Evolutionary conservation across 176 grass and related monocot species (phyloP).

Genomic region (Phoenix dactylifera): DNA sequence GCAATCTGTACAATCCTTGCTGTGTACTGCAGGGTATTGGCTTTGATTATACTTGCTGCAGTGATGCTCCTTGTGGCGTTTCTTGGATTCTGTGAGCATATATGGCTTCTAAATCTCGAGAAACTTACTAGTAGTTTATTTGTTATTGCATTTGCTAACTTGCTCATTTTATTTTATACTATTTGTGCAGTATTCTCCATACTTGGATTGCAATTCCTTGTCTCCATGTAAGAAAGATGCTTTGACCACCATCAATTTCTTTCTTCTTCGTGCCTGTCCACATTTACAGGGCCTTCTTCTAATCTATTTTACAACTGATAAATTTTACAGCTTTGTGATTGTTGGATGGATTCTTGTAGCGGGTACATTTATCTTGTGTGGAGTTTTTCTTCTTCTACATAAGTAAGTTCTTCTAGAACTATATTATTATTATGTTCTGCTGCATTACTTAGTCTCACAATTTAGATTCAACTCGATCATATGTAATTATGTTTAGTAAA

Average conservation of each 20-base stretch:
- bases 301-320: neutral
- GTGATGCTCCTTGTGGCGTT: constrained; percentile 56
- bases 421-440: no score
- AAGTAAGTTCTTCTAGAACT: constrained; percentile 48
- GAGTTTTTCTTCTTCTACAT: constrained; percentile 61
- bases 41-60: constrained; percentile 32
- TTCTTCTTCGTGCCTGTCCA: neutral
- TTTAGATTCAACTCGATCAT: no score
- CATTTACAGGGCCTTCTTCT: neutral
- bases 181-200: constrained; percentile 63
- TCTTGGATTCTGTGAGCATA: constrained; percentile 76
- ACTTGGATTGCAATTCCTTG: constrained; percentile 50
- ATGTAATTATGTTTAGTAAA: no score
- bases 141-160: neutral
- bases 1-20: neutral
- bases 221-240: constrained; percentile 62
- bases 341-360: constrained; percentile 65
- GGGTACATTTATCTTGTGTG: constrained; percentile 44
- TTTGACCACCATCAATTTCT: neutral
- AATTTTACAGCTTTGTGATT: constrained; percentile 48
- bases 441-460: no score
- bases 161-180: constrained; percentile 7
- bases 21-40: constrained; percentile 31
- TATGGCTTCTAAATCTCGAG: neutral
- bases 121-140: neutral